These are phyloP conservation scores for Colletotrichum graminicola DNA, from an alignment of 2,329 filamentous ascomycete genomes.

Conservation along the genomic window DNA sequence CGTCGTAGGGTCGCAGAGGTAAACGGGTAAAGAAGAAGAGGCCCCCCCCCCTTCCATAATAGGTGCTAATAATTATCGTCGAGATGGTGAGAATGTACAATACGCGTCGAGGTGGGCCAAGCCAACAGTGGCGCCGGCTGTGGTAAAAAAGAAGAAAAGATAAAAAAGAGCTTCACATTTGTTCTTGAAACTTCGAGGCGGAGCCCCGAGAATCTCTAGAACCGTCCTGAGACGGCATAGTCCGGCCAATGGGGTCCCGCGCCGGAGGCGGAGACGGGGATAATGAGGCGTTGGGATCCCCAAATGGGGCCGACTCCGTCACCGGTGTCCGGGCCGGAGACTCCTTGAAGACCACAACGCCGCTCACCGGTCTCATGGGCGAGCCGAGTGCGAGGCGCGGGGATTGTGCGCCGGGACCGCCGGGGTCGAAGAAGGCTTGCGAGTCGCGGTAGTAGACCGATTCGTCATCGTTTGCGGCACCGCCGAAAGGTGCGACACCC, in stretches of 20 bases:
- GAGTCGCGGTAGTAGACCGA: slow-evolving; percentile 69
- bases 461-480: slow-evolving; percentile 51
- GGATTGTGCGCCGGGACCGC: slow-evolving; percentile 47
- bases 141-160: neutral
- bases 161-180: slow-evolving; percentile 45
- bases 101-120: slow-evolving; percentile 31
- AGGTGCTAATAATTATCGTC: slow-evolving; percentile 39
- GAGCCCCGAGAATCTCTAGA: slow-evolving; percentile 49
- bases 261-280: slow-evolving; percentile 46
- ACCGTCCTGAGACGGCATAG: slow-evolving; percentile 52
- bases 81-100: slow-evolving; percentile 38
- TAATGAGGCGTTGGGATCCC: slow-evolving; percentile 45
- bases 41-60: slow-evolving; percentile 9
- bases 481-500: slow-evolving; percentile 45
- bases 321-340: slow-evolving; percentile 75
- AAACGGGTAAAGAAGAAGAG: neutral
- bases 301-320: slow-evolving; percentile 65
- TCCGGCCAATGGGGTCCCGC: slow-evolving; percentile 55
- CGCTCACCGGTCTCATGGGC: slow-evolving; percentile 71
- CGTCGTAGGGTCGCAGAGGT: slow-evolving; percentile 29
- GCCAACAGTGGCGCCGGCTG: slow-evolving; percentile 23
- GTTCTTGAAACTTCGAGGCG: slow-evolving; percentile 57
- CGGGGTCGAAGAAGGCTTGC: slow-evolving; percentile 57
- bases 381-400: slow-evolving; percentile 65
- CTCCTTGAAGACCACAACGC: slow-evolving; percentile 71